These are phyloP conservation scores for Hymenoscyphus occultus DNA, from an alignment of 2,329 filamentous ascomycete species.

Conservation along the genomic window DNA sequence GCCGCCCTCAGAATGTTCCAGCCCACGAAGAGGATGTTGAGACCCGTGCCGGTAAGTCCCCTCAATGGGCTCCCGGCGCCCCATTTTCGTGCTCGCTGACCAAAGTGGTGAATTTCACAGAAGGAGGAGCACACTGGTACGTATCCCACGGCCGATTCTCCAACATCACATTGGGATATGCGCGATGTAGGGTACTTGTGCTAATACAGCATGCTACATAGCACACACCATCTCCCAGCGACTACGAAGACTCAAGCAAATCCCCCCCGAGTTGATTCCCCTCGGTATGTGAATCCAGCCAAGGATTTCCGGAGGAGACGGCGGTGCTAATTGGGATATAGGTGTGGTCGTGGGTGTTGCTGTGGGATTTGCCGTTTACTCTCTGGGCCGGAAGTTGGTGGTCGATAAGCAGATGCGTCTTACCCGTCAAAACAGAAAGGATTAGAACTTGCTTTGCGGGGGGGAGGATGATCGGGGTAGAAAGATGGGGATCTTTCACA, in stretches of 20 bases:
- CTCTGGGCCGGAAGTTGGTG: slow-evolving; percentile 74
- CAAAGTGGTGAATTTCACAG: slow-evolving; percentile 39
- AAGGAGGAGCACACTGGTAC: slow-evolving; percentile 67
- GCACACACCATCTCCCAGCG: slow-evolving; percentile 97
- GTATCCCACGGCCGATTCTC: slow-evolving; percentile 36
- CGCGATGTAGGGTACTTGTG: neutral
- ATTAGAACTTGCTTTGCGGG: slow-evolving; percentile 23
- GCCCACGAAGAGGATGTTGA: slow-evolving; percentile 64
- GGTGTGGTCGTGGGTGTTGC: slow-evolving; percentile 87
- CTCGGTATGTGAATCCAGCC: slow-evolving; percentile 65
- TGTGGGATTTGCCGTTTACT: slow-evolving; percentile 77
- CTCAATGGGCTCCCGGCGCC: neutral
- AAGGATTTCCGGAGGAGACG: slow-evolving; percentile 1
- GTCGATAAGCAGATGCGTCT: slow-evolving; percentile 93
- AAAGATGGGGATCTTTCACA: neutral
- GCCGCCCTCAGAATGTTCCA: slow-evolving; percentile 64
- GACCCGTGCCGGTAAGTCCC: slow-evolving; percentile 67
- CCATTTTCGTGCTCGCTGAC: slow-evolving; percentile 30
- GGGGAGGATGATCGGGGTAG: neutral
- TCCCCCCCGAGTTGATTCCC: slow-evolving; percentile 91
- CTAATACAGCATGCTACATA: slow-evolving; percentile 41
- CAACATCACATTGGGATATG: neutral
- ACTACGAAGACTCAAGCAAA: slow-evolving; percentile 81
- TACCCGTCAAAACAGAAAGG: slow-evolving; percentile 56
- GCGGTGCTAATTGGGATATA: slow-evolving; percentile 31